phyloP scores from a whole-genome alignment of 345 rosid species.

The Draba incana region DNA sequence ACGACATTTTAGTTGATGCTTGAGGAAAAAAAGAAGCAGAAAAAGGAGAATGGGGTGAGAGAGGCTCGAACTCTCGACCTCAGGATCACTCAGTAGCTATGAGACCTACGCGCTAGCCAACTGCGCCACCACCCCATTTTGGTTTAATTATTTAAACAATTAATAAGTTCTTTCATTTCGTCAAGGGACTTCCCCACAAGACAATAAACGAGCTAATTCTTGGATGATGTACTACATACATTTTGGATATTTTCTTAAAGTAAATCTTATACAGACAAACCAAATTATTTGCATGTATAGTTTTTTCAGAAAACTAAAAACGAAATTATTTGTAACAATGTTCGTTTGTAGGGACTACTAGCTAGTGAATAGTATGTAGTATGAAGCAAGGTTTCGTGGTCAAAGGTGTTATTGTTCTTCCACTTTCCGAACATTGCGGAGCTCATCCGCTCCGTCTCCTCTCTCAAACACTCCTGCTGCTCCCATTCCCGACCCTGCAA shows the following conservation, averaged over 20 bases:
- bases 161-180: no score
- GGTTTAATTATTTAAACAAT: neutral
- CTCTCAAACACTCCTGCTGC: slow-evolving; percentile 95
- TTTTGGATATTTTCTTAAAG: neutral
- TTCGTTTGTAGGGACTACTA: neutral
- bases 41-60: slow-evolving; percentile 67
- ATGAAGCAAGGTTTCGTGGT: slow-evolving; percentile 9
- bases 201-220: no score
- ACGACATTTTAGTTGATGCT: no score
- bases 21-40: no score
- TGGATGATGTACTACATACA: neutral
- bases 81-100: slow-evolving; percentile 74
- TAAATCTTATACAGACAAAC: neutral
- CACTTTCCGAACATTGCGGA: slow-evolving; percentile 55
- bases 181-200: no score
- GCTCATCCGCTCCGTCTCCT: slow-evolving; percentile 67
- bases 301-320: neutral
- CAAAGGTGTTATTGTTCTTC: slow-evolving; percentile 22
- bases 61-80: slow-evolving; percentile 98
- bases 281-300: neutral
- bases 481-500: slow-evolving; percentile 94
- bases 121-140: slow-evolving; percentile 70
- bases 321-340: neutral
- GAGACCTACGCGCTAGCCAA: slow-evolving; percentile 89
- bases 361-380: slow-evolving; percentile 13